Evolutionary conservation across 257 asterid genomes (phyloP).

Genomic region (Ehretia macrophylla): DNA sequence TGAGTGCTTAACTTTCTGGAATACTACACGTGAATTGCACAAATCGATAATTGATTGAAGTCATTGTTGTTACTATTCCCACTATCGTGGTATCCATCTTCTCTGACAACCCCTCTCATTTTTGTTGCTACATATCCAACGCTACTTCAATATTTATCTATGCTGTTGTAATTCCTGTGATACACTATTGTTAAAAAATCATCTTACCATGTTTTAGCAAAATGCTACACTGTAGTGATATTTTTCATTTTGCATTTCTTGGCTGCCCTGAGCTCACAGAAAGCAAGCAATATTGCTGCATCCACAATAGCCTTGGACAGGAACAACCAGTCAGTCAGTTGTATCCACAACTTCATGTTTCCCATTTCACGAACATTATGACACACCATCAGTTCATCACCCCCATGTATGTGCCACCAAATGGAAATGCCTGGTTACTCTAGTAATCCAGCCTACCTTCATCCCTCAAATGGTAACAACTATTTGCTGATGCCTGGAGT

Average conservation of each 20-base stretch:
- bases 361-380: constrained; percentile 80
- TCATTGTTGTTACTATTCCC: no score
- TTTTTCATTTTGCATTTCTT: constrained; percentile 13
- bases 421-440: constrained; percentile 91
- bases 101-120: no score
- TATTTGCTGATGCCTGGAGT: constrained; percentile 85
- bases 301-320: constrained; percentile 57
- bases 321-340: constrained; percentile 80
- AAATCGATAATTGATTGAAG: no score
- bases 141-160: no score
- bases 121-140: no score
- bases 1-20: no score
- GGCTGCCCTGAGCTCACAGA: constrained; percentile 55
- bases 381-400: constrained; percentile 78
- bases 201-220: background rate
- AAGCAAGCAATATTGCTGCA: constrained; percentile 46
- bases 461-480: constrained; percentile 86
- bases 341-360: constrained; percentile 86
- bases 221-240: background rate
- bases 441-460: constrained; percentile 75
- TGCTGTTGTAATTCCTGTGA: constrained; percentile 37
- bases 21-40: no score
- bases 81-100: no score
- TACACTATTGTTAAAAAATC: background rate
- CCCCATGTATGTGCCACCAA: constrained; percentile 80